phyloP scores from a whole-genome alignment of 2,329 filamentous ascomycete species.

The Oidium heveae region DNA sequence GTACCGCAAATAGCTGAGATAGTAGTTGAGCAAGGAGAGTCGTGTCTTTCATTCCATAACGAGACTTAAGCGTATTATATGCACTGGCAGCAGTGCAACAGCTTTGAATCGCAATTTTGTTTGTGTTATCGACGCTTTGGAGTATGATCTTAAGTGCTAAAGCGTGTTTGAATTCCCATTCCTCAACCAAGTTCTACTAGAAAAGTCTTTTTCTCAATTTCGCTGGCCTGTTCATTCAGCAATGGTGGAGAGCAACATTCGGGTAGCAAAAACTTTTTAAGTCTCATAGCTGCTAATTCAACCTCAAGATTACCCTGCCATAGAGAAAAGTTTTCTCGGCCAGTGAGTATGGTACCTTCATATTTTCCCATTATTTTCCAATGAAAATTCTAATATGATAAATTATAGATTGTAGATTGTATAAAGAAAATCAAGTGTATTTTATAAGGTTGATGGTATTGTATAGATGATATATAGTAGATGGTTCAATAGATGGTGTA shows the following conservation, averaged over 20 bases:
- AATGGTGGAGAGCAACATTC: neutral
- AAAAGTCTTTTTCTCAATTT: neutral
- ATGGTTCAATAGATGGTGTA: no score
- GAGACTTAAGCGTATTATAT: neutral
- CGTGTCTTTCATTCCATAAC: neutral
- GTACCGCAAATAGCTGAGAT: neutral
- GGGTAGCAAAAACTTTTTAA: neutral
- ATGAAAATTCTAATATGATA: no score
- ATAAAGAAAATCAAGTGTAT: no score
- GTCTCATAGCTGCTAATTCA: neutral
- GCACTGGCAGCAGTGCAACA: no score
- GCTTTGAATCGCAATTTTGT: no score
- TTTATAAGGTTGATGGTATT: no score
- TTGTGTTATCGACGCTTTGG: no score
- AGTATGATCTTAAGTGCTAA: neutral
- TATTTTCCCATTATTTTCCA: no score
- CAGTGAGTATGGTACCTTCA: neutral
- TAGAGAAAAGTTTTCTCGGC: neutral
- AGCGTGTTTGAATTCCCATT: neutral
- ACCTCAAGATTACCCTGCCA: neutral
- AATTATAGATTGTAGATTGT: no score
- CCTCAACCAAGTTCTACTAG: neutral
- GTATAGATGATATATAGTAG: no score
- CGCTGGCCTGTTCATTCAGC: neutral
- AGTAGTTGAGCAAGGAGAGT: neutral